Evolutionary conservation across 495 filamentous ascomycete genomes (phyloP), one percentile per base, ranked within the genome.

Genomic region (Cetradonia linearis): DNA sequence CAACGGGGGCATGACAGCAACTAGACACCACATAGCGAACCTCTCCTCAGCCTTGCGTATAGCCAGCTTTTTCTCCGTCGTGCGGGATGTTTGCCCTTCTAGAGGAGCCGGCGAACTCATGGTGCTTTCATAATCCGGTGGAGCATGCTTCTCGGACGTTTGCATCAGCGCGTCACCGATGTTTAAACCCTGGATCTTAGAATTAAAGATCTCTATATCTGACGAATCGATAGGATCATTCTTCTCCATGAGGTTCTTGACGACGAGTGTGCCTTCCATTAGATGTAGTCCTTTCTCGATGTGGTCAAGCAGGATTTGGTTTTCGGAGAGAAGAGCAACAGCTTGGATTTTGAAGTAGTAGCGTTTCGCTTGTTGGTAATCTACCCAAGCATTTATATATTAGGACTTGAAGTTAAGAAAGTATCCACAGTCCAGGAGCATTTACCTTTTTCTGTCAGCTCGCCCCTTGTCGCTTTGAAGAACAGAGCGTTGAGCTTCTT

Each of bases 401-500:
- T 11, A 53, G 49, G 18, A 9, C 16, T 52, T 33, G 25, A 52
- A 18, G 0, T 28, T 53, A 9, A 11, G 27, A 34, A n/a, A n/a
- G 28, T 11, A 10, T 30, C 7, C 28, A 16, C 1, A 33, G n/a
- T 4, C 16, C 1, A 36, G 28, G 30, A 14, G 23, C 2, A 13
- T 5, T 34, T 36, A 54, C 50, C 50, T 54, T 54, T 54, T n/a
- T 54, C 31, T 0, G 50, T 54, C 30, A 54, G 9, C 31, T 54
- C 50, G n/a, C 50, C 50, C 50, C 0, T 54, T 34, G 10, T 54
- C 10, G 50, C 50, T 5, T 54, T 54, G n/a, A 20, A 36, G 3
- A 54, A 34, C 5, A 54, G 2, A 5, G 31, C 31, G 9, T 4
- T 10, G 16, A 54, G 50, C n/a, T 54, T 54, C 31, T 54, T 25